Percentiles rank a stretch among this genome's conserved stretches.
Evolutionary conservation across 2,329 filamentous ascomycete species (phyloP).

Genomic region (Grosmannia penicillata): DNA sequence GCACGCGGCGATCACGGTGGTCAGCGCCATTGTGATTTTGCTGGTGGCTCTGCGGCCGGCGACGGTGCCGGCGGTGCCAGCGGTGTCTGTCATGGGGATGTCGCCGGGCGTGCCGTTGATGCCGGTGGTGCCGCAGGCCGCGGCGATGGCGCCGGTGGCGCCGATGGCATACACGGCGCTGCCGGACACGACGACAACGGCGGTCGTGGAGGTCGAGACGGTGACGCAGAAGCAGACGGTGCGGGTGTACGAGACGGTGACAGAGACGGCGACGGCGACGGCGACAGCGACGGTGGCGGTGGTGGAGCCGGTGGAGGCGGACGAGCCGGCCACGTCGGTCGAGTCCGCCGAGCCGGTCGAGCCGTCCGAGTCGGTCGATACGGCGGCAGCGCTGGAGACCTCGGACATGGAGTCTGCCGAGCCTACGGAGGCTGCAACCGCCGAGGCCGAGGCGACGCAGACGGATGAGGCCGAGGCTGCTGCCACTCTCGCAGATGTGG

Average conservation of each 20-base stretch:
- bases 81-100: slow-evolving; percentile 5
- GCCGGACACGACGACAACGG: slow-evolving; percentile 13
- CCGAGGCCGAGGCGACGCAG: no score
- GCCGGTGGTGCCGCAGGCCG: not conserved
- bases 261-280: slow-evolving; percentile 13
- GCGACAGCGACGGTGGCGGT: slow-evolving; percentile 11
- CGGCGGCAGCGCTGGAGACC: no score
- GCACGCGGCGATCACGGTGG: slow-evolving; percentile 40
- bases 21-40: slow-evolving; percentile 38
- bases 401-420: no score
- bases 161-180: slow-evolving; percentile 11
- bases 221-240: slow-evolving; percentile 11
- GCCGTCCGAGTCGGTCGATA: no score
- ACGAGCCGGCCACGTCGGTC: not conserved
- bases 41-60: slow-evolving; percentile 25
- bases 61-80: slow-evolving; percentile 9
- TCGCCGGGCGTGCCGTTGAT: not conserved
- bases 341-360: no score
- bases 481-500: no score
- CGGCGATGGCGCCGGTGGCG: slow-evolving; percentile 3
- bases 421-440: no score
- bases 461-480: no score
- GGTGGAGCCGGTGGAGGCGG: not conserved
- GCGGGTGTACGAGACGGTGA: slow-evolving; percentile 13
- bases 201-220: slow-evolving; percentile 3